Conservation (phyloP, 2,329 filamentous ascomycete species). For the Thelonectria olida region DNA sequence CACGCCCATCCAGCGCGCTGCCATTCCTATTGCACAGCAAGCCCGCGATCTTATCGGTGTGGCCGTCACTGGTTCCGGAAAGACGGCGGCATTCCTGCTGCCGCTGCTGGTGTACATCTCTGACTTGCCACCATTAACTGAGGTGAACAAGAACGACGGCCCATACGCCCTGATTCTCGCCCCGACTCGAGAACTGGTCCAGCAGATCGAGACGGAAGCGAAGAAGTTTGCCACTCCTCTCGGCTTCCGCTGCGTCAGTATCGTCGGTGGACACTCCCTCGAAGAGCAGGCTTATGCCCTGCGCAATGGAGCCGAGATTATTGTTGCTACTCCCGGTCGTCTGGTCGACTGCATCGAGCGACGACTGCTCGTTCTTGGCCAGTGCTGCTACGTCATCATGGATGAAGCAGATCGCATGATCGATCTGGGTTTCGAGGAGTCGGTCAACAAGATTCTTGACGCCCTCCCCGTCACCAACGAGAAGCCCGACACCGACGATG, state of each 20-base stretch:
- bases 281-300: constrained; percentile 94
- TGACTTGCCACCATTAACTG: constrained; percentile 84
- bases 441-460: constrained; percentile 96
- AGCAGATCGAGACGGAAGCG: constrained; percentile 95
- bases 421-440: constrained; percentile 96
- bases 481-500: constrained; percentile 93
- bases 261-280: constrained; percentile 95
- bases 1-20: constrained; percentile 89
- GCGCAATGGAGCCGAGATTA: constrained; percentile 93
- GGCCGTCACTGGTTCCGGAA: constrained; percentile 96
- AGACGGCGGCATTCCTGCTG: constrained; percentile 94
- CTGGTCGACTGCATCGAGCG: constrained; percentile 97
- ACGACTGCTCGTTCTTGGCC: constrained; percentile 88
- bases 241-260: constrained; percentile 93
- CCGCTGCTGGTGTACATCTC: constrained; percentile 95
- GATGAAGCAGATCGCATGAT: constrained; percentile 99
- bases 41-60: constrained; percentile 97
- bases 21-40: constrained; percentile 93
- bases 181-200: constrained; percentile 94
- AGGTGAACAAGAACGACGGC: constrained; percentile 90
- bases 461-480: constrained; percentile 92
- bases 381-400: constrained; percentile 99
- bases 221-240: constrained; percentile 90
- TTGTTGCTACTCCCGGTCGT: constrained; percentile 98
- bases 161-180: constrained; percentile 98